A percentile compares a stretch with the other conserved stretches of the same genome.
These are phyloP conservation scores for Chalciporus sphaerocephalus DNA, from an alignment of 768 basidiomycete genomes.

Conservation along the genomic window DNA sequence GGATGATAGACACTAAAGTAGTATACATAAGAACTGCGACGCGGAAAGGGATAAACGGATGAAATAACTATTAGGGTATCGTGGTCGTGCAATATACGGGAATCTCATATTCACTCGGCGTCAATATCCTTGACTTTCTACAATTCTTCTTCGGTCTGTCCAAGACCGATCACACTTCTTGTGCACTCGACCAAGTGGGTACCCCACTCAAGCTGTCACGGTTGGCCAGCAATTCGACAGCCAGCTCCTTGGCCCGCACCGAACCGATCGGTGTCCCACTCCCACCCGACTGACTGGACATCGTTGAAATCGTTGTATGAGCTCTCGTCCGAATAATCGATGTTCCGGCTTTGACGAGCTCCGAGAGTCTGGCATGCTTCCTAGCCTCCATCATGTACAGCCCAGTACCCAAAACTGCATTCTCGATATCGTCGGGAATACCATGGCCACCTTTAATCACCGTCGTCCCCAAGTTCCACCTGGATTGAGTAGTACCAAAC, in stretches of 20 bases:
- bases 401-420: slow-evolving; percentile 43
- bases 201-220: background rate
- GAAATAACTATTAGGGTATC: slow-evolving; percentile 12
- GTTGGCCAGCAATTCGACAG: slow-evolving; percentile 24
- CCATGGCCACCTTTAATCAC: slow-evolving; percentile 10
- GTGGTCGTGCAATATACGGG: slow-evolving; percentile 1
- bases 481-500: slow-evolving; percentile 7
- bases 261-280: slow-evolving; percentile 40
- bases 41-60: background rate
- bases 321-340: slow-evolving; percentile 35
- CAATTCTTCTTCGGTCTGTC: background rate
- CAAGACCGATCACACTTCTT: background rate
- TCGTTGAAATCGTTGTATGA: slow-evolving; percentile 28
- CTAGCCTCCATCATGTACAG: slow-evolving; percentile 56
- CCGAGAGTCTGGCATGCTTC: slow-evolving; percentile 46
- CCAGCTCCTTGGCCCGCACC: slow-evolving; percentile 73
- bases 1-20: background rate
- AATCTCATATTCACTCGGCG: background rate
- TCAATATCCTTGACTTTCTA: background rate
- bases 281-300: slow-evolving; percentile 10
- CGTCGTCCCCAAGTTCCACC: slow-evolving; percentile 4
- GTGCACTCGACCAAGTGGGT: background rate
- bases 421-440: slow-evolving; percentile 15
- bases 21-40: background rate
- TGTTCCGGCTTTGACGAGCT: slow-evolving; percentile 55